A percentile compares a stretch with the other conserved stretches of the same genome.
phyloP scores from a whole-genome alignment of 2,329 filamentous ascomycete genomes.

The Simplicillium aogashimaense region DNA sequence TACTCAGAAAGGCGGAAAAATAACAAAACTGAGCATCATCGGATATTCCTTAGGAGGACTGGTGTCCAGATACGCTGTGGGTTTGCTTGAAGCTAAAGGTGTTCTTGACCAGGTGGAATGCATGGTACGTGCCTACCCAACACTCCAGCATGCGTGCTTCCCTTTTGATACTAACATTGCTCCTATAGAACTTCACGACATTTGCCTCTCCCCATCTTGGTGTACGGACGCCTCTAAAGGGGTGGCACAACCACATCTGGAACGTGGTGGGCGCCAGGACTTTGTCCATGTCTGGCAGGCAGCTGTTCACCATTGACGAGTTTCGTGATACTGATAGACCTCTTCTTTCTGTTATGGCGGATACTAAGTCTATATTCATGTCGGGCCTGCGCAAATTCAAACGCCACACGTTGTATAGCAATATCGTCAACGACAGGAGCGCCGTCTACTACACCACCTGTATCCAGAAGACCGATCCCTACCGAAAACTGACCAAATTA shows the following conservation, averaged over 20 bases:
- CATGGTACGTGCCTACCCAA: slow-evolving; percentile 38
- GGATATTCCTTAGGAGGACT: slow-evolving; percentile 88
- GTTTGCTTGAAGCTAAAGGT: slow-evolving; percentile 71
- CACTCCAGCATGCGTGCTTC: not conserved
- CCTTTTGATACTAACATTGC: not conserved
- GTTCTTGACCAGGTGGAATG: slow-evolving; percentile 72
- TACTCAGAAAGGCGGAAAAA: slow-evolving; percentile 53
- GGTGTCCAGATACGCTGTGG: slow-evolving; percentile 77
- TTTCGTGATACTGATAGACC: slow-evolving; percentile 79
- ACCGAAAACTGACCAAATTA: slow-evolving; percentile 53
- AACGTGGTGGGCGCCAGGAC: slow-evolving; percentile 78
- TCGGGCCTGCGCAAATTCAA: slow-evolving; percentile 67
- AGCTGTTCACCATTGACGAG: slow-evolving; percentile 78
- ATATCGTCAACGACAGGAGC: slow-evolving; percentile 76
- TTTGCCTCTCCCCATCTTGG: slow-evolving; percentile 81
- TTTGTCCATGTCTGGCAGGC: slow-evolving; percentile 72
- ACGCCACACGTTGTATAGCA: slow-evolving; percentile 70
- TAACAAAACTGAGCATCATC: slow-evolving; percentile 75
- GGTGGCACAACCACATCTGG: slow-evolving; percentile 58
- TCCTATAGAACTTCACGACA: slow-evolving; percentile 70
- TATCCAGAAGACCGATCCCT: slow-evolving; percentile 72
- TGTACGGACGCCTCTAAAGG: slow-evolving; percentile 59
- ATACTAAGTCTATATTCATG: slow-evolving; percentile 79
- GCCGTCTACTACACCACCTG: slow-evolving; percentile 76
- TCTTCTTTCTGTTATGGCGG: slow-evolving; percentile 70